Evolutionary conservation across 495 filamentous ascomycete genomes (phyloP).

Genomic region (Rhypophila decipiens): DNA sequence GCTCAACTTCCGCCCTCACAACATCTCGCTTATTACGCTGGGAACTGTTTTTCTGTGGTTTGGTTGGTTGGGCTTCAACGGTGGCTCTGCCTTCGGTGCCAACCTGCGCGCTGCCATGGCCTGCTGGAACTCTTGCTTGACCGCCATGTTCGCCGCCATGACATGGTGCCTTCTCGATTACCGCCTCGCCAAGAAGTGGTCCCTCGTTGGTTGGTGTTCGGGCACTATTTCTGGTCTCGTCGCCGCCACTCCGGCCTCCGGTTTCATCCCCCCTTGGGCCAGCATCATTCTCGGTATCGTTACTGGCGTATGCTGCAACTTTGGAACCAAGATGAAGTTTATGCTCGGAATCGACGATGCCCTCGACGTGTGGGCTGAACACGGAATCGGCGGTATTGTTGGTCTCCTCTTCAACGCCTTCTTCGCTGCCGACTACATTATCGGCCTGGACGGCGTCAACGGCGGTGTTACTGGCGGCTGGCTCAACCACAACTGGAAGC

Average conservation of each 20-base stretch:
- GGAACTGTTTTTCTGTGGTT: slow-evolving; percentile 97
- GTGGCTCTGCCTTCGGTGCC: slow-evolving; percentile 91
- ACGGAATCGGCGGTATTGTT: slow-evolving; percentile 89
- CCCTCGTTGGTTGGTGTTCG: slow-evolving; percentile 98
- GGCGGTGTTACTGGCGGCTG: slow-evolving; percentile 71
- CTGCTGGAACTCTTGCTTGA: slow-evolving; percentile 94
- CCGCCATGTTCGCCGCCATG: slow-evolving; percentile 79
- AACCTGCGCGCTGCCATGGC: slow-evolving; percentile 94
- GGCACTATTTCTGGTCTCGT: slow-evolving; percentile 87
- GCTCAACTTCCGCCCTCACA: slow-evolving; percentile 93
- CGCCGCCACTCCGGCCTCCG: slow-evolving; percentile 82
- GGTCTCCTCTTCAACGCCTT: slow-evolving; percentile 90
- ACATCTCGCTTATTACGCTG: slow-evolving; percentile 93
- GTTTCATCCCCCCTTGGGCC: slow-evolving; percentile 84
- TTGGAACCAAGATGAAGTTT: slow-evolving; percentile 96
- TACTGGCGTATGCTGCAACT: slow-evolving; percentile 84
- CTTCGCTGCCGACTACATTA: slow-evolving; percentile 83
- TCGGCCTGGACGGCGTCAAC: slow-evolving; percentile 91
- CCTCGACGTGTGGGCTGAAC: slow-evolving; percentile 97
- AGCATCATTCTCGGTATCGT: slow-evolving; percentile 79
- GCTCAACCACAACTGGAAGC: slow-evolving; percentile 80
- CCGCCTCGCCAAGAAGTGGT: slow-evolving; percentile 94
- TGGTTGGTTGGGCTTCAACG: slow-evolving; percentile 98
- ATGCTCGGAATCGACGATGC: slow-evolving; percentile 91
- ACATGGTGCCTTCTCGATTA: slow-evolving; percentile 93